A percentile compares a stretch with the other conserved stretches of the same genome.
Conservation (phyloP, 495 filamentous ascomycete genomes). For the Stereocaulon alpinum region DNA sequence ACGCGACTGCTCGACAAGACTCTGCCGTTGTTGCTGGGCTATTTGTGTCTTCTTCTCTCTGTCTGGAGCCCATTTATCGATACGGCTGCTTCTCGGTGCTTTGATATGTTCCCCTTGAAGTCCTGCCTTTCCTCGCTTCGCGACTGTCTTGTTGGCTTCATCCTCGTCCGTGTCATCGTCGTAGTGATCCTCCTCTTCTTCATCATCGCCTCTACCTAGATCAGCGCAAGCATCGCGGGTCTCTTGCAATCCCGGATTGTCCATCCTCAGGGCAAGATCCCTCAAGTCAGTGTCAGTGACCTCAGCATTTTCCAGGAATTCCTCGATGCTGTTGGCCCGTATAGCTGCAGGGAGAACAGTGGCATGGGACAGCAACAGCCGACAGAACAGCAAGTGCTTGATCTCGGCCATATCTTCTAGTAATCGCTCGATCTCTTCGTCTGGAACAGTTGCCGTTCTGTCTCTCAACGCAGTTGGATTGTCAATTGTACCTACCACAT, state of each 20-base stretch:
- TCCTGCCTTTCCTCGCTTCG: conserved; percentile 14
- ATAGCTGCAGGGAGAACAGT: conserved; percentile 37
- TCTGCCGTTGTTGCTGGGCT: neutral
- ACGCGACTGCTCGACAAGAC: neutral
- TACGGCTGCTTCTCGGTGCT: neutral
- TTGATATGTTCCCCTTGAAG: conserved; percentile 4
- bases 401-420: conserved; percentile 39
- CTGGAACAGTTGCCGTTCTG: conserved; percentile 30
- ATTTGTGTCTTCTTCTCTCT: conserved; percentile 19
- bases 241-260: conserved; percentile 36
- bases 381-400: conserved; percentile 41
- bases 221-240: conserved; percentile 45
- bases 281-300: conserved; percentile 36
- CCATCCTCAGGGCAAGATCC: conserved; percentile 39
- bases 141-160: conserved; percentile 1
- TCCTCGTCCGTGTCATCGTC: conserved; percentile 26
- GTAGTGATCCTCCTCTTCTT: conserved; percentile 23
- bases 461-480: conserved; percentile 26
- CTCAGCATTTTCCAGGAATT: conserved; percentile 35
- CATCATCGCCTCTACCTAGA: conserved; percentile 34
- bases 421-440: conserved; percentile 35
- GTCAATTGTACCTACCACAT: conserved; percentile 32
- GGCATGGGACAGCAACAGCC: conserved; percentile 39
- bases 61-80: conserved; percentile 22
- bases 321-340: conserved; percentile 33